phyloP scores from a whole-genome alignment of 2,329 filamentous ascomycete genomes.

The Achaetomium macrosporum region DNA sequence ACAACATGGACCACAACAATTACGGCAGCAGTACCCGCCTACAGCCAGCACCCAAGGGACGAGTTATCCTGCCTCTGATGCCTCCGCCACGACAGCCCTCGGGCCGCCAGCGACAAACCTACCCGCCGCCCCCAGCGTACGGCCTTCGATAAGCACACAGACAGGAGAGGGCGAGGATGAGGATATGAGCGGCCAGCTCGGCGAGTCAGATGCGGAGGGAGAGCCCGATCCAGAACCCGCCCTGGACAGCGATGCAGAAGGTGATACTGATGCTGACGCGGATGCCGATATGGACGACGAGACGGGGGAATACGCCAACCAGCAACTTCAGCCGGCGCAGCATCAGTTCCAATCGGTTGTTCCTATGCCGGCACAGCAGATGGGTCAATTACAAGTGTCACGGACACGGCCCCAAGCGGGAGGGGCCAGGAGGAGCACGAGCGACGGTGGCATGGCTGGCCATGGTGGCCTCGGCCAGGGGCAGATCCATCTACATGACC shows the following conservation, averaged over 20 bases:
- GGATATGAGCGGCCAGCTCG: slow-evolving; percentile 42
- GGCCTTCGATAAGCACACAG: slow-evolving; percentile 15
- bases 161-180: slow-evolving; percentile 30
- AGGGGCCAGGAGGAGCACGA: slow-evolving; percentile 1
- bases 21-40: slow-evolving; percentile 7
- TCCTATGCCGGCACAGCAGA: slow-evolving; percentile 18
- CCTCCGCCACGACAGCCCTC: background rate
- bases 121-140: slow-evolving; percentile 20
- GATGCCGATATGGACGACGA: slow-evolving; percentile 53
- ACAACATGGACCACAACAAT: background rate
- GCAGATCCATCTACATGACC: slow-evolving; percentile 21
- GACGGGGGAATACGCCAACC: slow-evolving; percentile 16
- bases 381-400: slow-evolving; percentile 35
- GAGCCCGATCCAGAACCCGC: slow-evolving; percentile 21
- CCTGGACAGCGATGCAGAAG: slow-evolving; percentile 36
- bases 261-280: slow-evolving; percentile 26
- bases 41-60: slow-evolving; percentile 12
- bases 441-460: background rate
- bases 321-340: slow-evolving; percentile 28
- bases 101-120: slow-evolving; percentile 1
- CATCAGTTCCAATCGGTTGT: slow-evolving; percentile 36
- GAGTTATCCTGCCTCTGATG: slow-evolving; percentile 1
- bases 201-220: slow-evolving; percentile 27
- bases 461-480: slow-evolving; percentile 31
- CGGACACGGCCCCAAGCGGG: slow-evolving; percentile 21